These are phyloP conservation scores for Naegleria fowleri DNA, from an alignment of 208 protist genomes.

Conservation along the genomic window DNA sequence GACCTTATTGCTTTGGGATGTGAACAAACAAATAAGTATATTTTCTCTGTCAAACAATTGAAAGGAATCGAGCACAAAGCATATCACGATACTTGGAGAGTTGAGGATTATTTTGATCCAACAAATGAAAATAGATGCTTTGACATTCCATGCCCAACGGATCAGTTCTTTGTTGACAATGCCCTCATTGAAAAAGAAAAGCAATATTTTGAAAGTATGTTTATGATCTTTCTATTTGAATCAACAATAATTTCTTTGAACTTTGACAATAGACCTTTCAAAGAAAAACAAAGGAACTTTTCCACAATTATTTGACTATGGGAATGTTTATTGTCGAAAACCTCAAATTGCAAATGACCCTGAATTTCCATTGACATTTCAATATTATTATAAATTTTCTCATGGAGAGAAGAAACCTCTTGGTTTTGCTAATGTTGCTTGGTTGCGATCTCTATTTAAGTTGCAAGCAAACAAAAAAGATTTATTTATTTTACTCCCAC, in stretches of 20 bases:
- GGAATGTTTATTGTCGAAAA: neutral
- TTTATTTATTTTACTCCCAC: neutral
- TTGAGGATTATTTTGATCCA: conserved; percentile 21
- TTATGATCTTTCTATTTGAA: no score
- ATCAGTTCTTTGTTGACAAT: neutral
- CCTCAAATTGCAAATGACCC: neutral
- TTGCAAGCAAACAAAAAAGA: neutral
- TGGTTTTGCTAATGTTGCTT: neutral
- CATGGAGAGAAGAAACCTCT: neutral
- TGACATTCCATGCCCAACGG: neutral
- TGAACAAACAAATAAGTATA: neutral
- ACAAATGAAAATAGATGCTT: neutral
- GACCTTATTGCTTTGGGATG: neutral
- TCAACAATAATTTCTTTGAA: no score
- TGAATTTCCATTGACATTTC: neutral
- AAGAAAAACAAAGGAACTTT: neutral
- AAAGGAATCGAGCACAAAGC: neutral
- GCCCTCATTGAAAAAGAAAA: neutral
- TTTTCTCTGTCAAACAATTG: neutral
- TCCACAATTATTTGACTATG: neutral
- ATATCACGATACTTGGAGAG: conserved; percentile 10
- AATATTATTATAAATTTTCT: neutral
- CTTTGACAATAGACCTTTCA: neutral
- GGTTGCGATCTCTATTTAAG: neutral
- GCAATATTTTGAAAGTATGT: neutral